Conservation (phyloP, 129 eudicot genomes). For the Logfia minima region DNA sequence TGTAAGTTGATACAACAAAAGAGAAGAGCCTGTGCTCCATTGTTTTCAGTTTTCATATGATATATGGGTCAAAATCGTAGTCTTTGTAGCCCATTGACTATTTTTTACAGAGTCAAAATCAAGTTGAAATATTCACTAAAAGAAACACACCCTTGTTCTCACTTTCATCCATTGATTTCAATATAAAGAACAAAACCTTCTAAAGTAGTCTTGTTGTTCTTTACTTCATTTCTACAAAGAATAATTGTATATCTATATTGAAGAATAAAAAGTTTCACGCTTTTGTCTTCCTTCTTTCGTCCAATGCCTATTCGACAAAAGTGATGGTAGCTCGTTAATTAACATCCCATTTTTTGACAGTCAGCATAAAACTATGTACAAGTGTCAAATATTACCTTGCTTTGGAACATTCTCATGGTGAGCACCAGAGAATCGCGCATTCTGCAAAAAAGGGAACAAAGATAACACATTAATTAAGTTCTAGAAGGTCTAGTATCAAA, state of each 20-base stretch:
- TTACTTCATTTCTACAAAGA: constrained; percentile 57
- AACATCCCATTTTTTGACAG: neutral
- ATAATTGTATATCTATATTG: constrained; percentile 43
- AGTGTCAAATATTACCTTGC: constrained; percentile 58
- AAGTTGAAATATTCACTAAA: constrained; percentile 13
- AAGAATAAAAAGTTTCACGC: constrained; percentile 38
- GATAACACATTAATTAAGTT: neutral
- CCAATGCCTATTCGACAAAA: constrained; percentile 54
- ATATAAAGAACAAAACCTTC: constrained; percentile 35
- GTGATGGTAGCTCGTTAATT: neutral
- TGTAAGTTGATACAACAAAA: neutral
- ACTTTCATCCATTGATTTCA: constrained; percentile 24
- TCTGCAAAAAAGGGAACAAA: constrained; percentile 41
- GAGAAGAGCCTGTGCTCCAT: neutral
- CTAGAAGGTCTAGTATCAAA: neutral
- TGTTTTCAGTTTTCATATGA: neutral
- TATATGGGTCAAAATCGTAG: neutral
- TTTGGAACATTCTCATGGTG: constrained; percentile 91
- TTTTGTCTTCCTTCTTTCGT: constrained; percentile 68
- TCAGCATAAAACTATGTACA: neutral
- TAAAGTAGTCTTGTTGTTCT: constrained; percentile 33
- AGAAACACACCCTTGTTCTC: constrained; percentile 31
- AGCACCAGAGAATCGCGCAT: constrained; percentile 81
- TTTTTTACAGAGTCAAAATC: constrained; percentile 29
- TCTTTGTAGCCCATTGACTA: constrained; percentile 19